Evolutionary conservation across 805 yeast genomes (phyloP), one percentile per base, ranked within the genome.

Genomic region (Yamadazyma insecticola): DNA sequence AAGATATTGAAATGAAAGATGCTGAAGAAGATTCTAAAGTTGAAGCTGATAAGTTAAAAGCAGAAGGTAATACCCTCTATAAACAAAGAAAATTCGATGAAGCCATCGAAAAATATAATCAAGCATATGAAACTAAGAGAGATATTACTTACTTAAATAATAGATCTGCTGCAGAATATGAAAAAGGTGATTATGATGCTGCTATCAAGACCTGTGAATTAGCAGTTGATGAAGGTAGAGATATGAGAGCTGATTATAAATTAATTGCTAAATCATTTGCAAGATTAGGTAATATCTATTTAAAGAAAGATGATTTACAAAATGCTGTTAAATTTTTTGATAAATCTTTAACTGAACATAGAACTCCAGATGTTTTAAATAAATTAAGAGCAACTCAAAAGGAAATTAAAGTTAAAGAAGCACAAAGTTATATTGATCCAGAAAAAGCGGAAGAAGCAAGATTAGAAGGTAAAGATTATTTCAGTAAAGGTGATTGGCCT

Each of bases 161-260:
- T 71, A 78, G 94, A 51, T 92, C 98, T 23, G 97, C 99, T 35
- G 99, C 98, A 20, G 96, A 92, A 63, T 92, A 63, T 53, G 99
- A 92, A 65, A 87, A 89, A 59, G 96, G 92, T 40, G 96, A 88
- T 51, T 84, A 74, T 50, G 96, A 88, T 36, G 62, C 79, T 8
- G 89, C 96, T 24, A 84, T 92, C 43, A 62, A 70, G 37, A 86
- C 97, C 4, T 81, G 96, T 57, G 65, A 75, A 46, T 61, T 63
- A 29, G 97, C 98, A 16, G 74, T 90, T 41, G 96, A 86, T 24
- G 78, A 84, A 56, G 96, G 96, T 43, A 77, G 96, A 65, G 90
- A 81, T 47, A 50, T 72, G 57, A 84, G 94, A 61, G 89, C 96
- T 11, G 97, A 92, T 59, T 92, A 88, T 63, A 90, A 85, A 62